Conservation (phyloP, 768 basidiomycete genomes). For the Mycena pura region DNA sequence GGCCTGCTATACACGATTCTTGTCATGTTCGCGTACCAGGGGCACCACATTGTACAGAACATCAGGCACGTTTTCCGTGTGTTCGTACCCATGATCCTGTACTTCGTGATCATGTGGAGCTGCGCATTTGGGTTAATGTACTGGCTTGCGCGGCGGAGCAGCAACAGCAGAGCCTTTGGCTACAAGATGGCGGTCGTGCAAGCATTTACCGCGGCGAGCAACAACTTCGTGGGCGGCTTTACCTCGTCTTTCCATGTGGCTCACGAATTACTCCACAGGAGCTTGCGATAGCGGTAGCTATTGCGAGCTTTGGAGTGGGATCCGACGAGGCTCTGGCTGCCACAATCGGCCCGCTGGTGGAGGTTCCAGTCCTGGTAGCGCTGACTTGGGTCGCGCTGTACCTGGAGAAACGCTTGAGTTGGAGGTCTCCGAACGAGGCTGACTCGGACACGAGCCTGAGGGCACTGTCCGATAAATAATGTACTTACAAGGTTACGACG, state of each 20-base stretch:
- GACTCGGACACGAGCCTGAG: too few species aligned
- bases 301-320: conserved; percentile 78
- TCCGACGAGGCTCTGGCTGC: conserved; percentile 84
- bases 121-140: conserved; percentile 64
- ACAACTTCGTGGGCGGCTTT: conserved; percentile 66
- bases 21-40: conserved; percentile 76
- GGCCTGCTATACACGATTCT: conserved; percentile 85
- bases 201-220: conserved; percentile 80
- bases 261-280: conserved; percentile 50
- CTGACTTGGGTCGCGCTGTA: conserved; percentile 37
- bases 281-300: conserved; percentile 82
- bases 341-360: conserved; percentile 78
- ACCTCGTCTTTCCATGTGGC: neutral
- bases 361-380: conserved; percentile 78
- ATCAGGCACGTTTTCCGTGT: conserved; percentile 81
- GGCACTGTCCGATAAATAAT: too few species aligned
- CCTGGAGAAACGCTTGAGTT: neutral
- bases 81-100: conserved; percentile 80
- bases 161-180: conserved; percentile 33
- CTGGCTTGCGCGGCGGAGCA: conserved; percentile 43
- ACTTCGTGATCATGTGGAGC: conserved; percentile 82
- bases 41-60: conserved; percentile 73
- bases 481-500: too few species aligned
- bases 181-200: conserved; percentile 82
- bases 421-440: too few species aligned